These are phyloP conservation scores for Camellia granthamiana DNA, from an alignment of 148 eudicot genomes.

Conservation along the genomic window DNA sequence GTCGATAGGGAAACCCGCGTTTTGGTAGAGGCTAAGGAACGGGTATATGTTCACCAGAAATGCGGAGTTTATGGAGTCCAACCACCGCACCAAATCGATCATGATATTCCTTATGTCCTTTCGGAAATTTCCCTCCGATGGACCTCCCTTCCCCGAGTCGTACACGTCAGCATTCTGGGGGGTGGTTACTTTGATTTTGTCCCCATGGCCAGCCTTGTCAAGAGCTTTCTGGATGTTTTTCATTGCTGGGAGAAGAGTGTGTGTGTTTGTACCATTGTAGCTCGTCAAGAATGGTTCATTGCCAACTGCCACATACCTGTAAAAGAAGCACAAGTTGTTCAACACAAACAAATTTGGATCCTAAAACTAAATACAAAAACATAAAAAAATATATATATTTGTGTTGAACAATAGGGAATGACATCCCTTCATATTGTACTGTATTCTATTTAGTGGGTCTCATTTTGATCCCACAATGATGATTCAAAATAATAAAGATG, in stretches of 20 bases:
- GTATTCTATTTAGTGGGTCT: too few relatives aligned
- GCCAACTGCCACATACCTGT: conserved; percentile 81
- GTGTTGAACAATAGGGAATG: too few relatives aligned
- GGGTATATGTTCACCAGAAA: conserved; percentile 83
- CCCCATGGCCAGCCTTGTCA: conserved; percentile 43
- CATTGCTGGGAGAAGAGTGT: conserved; percentile 58
- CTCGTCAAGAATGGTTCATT: conserved; percentile 77
- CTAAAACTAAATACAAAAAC: background rate
- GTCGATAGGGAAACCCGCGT: conserved; percentile 75
- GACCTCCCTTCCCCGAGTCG: conserved; percentile 40
- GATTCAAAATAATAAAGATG: too few relatives aligned
- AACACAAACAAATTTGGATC: background rate
- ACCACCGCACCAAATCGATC: conserved; percentile 60
- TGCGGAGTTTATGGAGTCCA: conserved; percentile 51
- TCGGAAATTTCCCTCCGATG: conserved; percentile 80
- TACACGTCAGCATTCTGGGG: conserved; percentile 98
- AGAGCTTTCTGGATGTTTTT: conserved; percentile 69
- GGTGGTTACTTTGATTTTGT: conserved; percentile 51
- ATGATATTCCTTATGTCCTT: conserved; percentile 57
- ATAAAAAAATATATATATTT: too few relatives aligned
- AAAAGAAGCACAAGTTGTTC: background rate
- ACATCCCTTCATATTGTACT: background rate
- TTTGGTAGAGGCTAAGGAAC: conserved; percentile 74
- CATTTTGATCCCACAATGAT: too few relatives aligned
- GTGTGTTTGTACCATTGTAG: conserved; percentile 53